phyloP scores from a whole-genome alignment of 495 filamentous ascomycete species.

The Neurospora sp. region DNA sequence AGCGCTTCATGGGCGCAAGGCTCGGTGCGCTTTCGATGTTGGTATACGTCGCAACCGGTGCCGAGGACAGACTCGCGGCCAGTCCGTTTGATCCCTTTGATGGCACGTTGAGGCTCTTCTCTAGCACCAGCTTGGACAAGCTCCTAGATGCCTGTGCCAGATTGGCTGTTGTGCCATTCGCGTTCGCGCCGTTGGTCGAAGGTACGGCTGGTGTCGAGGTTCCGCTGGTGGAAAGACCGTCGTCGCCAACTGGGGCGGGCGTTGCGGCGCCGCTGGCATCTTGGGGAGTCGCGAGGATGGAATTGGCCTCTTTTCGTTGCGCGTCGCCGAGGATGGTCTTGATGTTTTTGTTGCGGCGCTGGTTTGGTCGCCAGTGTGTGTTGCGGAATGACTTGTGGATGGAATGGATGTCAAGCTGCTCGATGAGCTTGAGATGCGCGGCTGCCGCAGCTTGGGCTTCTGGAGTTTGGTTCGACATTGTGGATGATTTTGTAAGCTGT shows the following conservation, averaged over 20 bases:
- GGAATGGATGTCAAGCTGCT: slow-evolving; percentile 76
- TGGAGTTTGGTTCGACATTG: slow-evolving; percentile 19
- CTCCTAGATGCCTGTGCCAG: slow-evolving; percentile 77
- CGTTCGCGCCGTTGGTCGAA: slow-evolving; percentile 15
- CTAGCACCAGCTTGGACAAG: slow-evolving; percentile 73
- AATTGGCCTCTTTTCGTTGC: slow-evolving; percentile 62
- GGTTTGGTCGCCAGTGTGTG: slow-evolving; percentile 76
- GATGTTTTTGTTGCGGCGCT: slow-evolving; percentile 95
- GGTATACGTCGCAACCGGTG: slow-evolving; percentile 79
- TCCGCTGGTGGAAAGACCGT: slow-evolving; percentile 45
- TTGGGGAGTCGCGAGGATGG: slow-evolving; percentile 65
- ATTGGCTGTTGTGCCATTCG: slow-evolving; percentile 37
- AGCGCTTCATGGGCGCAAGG: slow-evolving; percentile 64
- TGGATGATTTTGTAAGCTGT: slow-evolving; percentile 8
- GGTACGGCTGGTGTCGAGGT: slow-evolving; percentile 49
- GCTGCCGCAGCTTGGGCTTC: slow-evolving; percentile 32
- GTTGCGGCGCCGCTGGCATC: slow-evolving; percentile 69
- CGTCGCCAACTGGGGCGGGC: slow-evolving; percentile 41
- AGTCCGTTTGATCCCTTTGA: slow-evolving; percentile 22
- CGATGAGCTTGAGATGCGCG: slow-evolving; percentile 55
- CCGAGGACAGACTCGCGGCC: slow-evolving; percentile 28
- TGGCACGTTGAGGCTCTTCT: slow-evolving; percentile 42
- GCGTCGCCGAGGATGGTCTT: slow-evolving; percentile 94
- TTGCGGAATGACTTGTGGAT: slow-evolving; percentile 82
- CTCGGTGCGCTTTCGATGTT: slow-evolving; percentile 90